These are phyloP conservation scores for Yamadazyma nakazawae DNA, from an alignment of 805 yeast species.

Conservation along the genomic window DNA sequence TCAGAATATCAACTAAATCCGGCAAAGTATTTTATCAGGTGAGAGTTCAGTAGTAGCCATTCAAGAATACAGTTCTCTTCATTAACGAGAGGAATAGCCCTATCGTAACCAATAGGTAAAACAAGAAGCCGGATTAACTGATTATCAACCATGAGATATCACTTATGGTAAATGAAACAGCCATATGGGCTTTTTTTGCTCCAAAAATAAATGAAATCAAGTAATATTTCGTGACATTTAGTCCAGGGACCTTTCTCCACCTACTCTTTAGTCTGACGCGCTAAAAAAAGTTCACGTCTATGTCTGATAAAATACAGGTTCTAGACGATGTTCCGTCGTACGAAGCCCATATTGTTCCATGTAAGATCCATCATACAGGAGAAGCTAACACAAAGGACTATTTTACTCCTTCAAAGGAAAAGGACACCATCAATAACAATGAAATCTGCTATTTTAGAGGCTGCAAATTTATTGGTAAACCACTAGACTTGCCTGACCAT, in stretches of 20 bases:
- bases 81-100: too few relatives aligned
- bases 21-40: too few relatives aligned
- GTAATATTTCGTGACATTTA: too few relatives aligned
- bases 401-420: slow-evolving; percentile 28
- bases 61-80: too few relatives aligned
- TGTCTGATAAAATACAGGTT: slow-evolving; percentile 4
- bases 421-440: slow-evolving; percentile 13
- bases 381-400: slow-evolving; percentile 30
- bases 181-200: too few relatives aligned
- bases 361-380: slow-evolving; percentile 28
- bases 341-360: slow-evolving; percentile 25
- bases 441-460: slow-evolving; percentile 34
- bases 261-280: not conserved
- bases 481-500: slow-evolving; percentile 16
- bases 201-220: too few relatives aligned
- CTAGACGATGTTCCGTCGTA: slow-evolving; percentile 14
- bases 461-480: slow-evolving; percentile 27
- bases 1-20: too few relatives aligned
- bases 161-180: too few relatives aligned
- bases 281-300: not conserved
- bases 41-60: too few relatives aligned
- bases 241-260: not conserved
- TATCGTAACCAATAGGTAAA: too few relatives aligned
- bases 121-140: too few relatives aligned
- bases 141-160: too few relatives aligned